phyloP scores from a whole-genome alignment of 1,284 basidiomycete species.

The Boletellus sp. region DNA sequence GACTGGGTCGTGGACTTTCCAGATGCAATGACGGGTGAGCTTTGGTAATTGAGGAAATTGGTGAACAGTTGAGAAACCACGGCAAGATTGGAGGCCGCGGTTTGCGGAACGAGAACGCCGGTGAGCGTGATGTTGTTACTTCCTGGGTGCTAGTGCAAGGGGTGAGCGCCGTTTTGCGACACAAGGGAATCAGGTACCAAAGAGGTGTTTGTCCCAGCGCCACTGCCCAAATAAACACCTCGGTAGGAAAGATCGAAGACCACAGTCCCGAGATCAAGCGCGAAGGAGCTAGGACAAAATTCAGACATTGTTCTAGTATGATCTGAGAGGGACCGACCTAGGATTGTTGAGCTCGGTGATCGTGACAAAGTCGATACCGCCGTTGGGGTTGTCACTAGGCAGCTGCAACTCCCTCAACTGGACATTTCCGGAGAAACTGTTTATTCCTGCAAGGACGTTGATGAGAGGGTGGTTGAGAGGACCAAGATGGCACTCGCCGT shows the following conservation, averaged over 20 bases:
- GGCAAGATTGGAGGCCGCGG: slow-evolving; percentile 45
- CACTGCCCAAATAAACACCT: slow-evolving; percentile 58
- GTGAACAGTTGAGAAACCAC: slow-evolving; percentile 67
- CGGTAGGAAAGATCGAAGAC: slow-evolving; percentile 63
- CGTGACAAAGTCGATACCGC: slow-evolving; percentile 67
- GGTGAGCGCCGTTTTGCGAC: neutral
- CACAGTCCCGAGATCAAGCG: slow-evolving; percentile 68
- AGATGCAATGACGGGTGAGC: slow-evolving; percentile 55
- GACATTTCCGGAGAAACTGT: slow-evolving; percentile 62
- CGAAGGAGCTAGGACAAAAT: slow-evolving; percentile 55
- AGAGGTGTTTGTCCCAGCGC: slow-evolving; percentile 47
- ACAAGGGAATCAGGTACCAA: slow-evolving; percentile 39
- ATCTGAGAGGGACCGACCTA: slow-evolving; percentile 39
- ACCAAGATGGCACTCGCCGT: slow-evolving; percentile 35
- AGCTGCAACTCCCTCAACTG: slow-evolving; percentile 62
- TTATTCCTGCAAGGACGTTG: slow-evolving; percentile 44
- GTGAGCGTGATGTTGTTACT: slow-evolving; percentile 59
- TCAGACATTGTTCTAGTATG: neutral
- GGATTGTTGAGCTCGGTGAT: slow-evolving; percentile 60
- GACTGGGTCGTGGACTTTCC: slow-evolving; percentile 57
- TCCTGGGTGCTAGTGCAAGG: slow-evolving; percentile 44
- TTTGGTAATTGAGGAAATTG: slow-evolving; percentile 67
- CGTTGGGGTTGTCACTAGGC: slow-evolving; percentile 66
- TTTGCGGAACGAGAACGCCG: slow-evolving; percentile 60
- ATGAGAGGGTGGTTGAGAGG: neutral